Conservation (phyloP, 306 rosid genomes). For the Abrus precatorius region DNA sequence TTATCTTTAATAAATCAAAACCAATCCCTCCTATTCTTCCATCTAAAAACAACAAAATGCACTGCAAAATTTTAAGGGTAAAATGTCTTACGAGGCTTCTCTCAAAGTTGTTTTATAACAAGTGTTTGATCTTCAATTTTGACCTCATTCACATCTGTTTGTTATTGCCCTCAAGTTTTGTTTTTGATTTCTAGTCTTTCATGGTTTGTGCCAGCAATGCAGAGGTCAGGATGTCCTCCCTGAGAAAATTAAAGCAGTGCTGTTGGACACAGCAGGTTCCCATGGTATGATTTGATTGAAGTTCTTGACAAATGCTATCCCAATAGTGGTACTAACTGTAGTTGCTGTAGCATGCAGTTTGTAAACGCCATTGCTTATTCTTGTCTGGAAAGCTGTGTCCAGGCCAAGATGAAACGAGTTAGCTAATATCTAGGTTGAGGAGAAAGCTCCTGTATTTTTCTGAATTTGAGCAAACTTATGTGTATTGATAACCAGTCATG, state of each 20-base stretch:
- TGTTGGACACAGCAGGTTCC: constrained; percentile 69
- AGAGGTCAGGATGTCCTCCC: constrained; percentile 67
- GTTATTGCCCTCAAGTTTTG: neutral
- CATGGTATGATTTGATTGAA: constrained; percentile 62
- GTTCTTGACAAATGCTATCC: constrained; percentile 22
- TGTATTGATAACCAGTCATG: constrained; percentile 6
- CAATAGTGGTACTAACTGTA: constrained; percentile 37
- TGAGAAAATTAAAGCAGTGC: constrained; percentile 77
- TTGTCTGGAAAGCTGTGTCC: neutral
- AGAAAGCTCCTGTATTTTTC: neutral
- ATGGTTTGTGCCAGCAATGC: constrained; percentile 68
- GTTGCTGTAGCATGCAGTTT: constrained; percentile 36
- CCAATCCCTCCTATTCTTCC: too few species aligned
- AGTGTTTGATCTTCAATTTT: constrained; percentile 6
- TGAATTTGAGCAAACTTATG: constrained; percentile 21
- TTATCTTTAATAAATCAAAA: neutral
- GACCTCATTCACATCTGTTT: neutral
- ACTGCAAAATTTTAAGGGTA: too few species aligned
- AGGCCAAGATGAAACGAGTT: constrained; percentile 29
- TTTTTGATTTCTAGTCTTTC: constrained; percentile 36
- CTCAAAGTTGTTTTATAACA: neutral
- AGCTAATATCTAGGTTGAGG: constrained; percentile 40
- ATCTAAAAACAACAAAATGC: too few species aligned
- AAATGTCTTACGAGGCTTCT: neutral
- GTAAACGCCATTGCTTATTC: constrained; percentile 43